Percentiles rank a stretch among this genome's conserved stretches.
These are phyloP conservation scores for Trichoderma reesei DNA, from an alignment of 495 filamentous ascomycete species.

Conservation along the genomic window DNA sequence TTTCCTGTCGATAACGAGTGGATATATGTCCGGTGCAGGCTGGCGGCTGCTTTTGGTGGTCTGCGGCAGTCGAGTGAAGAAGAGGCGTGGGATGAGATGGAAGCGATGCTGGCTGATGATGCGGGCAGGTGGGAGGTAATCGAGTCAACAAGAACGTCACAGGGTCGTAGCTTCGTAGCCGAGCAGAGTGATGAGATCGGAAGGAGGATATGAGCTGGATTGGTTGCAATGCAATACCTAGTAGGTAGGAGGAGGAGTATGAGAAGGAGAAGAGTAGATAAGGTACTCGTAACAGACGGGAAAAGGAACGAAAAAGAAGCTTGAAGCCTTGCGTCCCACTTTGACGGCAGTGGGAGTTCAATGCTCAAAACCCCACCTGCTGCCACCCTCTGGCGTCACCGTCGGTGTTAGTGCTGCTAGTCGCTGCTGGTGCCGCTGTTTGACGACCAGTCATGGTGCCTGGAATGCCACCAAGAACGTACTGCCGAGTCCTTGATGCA, in stretches of 20 bases:
- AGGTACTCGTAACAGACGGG: no score
- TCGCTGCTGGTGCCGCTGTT: neutral
- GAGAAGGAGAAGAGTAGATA: neutral
- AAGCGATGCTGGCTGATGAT: no score
- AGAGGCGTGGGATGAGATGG: no score
- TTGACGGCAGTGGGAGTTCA: neutral
- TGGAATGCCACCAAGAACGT: neutral
- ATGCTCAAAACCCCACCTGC: neutral
- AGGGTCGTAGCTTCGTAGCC: neutral
- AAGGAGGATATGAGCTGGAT: no score
- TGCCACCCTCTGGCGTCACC: constrained; percentile 1
- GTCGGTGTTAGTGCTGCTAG: neutral
- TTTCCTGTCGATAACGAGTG: no score
- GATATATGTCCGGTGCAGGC: neutral
- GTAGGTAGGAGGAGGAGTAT: no score
- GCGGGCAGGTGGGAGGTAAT: neutral
- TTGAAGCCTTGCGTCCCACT: neutral
- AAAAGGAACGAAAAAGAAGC: neutral
- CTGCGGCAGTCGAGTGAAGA: no score
- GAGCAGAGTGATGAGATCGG: no score
- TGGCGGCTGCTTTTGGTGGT: neutral
- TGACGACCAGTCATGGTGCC: neutral
- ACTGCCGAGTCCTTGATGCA: neutral
- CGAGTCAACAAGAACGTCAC: neutral
- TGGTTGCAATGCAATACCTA: no score